Evolutionary conservation across 2,329 filamentous ascomycete genomes (phyloP).

Genomic region (Fusarium dimerum): DNA sequence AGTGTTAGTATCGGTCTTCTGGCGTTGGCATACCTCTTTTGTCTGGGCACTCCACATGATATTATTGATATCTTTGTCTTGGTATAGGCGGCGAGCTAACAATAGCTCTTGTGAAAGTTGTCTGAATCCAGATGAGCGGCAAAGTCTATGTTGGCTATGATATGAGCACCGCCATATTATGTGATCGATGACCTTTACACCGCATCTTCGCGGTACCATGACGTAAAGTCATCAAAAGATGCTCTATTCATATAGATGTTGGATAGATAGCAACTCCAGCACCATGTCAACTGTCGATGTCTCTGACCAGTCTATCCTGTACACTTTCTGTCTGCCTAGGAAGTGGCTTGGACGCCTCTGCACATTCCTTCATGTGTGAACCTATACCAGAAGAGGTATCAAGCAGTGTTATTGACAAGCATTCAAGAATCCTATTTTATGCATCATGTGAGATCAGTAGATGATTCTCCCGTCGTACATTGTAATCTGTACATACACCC

Average conservation of each 20-base stretch:
- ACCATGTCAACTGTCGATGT: slow-evolving; percentile 1
- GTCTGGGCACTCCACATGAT: slow-evolving; percentile 26
- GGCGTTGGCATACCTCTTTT: slow-evolving; percentile 27
- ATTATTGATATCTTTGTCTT: background rate
- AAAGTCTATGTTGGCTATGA: background rate
- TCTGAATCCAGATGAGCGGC: background rate
- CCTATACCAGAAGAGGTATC: slow-evolving; percentile 4
- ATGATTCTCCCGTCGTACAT: slow-evolving; percentile 16
- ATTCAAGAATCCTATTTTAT: slow-evolving; percentile 2
- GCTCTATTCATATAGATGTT: background rate
- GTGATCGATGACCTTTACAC: background rate
- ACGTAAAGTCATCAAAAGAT: slow-evolving; percentile 19
- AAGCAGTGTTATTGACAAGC: slow-evolving; percentile 16
- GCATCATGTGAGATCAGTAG: slow-evolving; percentile 18
- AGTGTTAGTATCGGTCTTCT: slow-evolving; percentile 11
- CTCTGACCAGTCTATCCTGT: slow-evolving; percentile 3
- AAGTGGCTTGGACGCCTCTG: slow-evolving; percentile 22
- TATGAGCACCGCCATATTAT: background rate
- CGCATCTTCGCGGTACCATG: background rate
- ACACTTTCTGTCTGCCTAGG: background rate
- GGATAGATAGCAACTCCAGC: background rate
- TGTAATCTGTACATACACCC: slow-evolving; percentile 4
- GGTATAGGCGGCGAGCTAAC: background rate
- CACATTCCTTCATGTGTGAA: slow-evolving; percentile 1
- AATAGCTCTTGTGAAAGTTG: background rate